Percentiles rank a stretch among this genome's conserved stretches.
Conservation (phyloP, 345 rosid species). For the Camelina hispida region DNA sequence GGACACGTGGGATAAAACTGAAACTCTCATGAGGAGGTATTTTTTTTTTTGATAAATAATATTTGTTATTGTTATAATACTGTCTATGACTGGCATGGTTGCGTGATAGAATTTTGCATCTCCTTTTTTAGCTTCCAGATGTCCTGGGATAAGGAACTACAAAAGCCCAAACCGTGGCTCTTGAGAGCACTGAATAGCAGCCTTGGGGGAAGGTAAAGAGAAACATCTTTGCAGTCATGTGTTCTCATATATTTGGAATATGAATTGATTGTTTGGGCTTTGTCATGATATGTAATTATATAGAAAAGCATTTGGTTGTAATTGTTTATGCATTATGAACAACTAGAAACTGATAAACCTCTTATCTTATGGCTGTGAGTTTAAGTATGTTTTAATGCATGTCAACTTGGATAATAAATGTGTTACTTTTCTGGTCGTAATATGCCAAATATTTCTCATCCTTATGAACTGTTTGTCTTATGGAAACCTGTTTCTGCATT, state of each 20-base stretch:
- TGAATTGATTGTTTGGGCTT: constrained; percentile 21
- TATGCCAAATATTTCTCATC: constrained; percentile 9
- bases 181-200: constrained; percentile 78
- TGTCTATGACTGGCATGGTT: constrained; percentile 32
- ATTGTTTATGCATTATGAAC: constrained; percentile 5
- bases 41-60: constrained; percentile 29
- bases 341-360: constrained; percentile 23
- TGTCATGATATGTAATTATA: constrained; percentile 2
- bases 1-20: constrained; percentile 92
- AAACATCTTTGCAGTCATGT: constrained; percentile 22
- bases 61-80: constrained; percentile 31
- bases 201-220: constrained; percentile 86
- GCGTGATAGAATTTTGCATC: constrained; percentile 34
- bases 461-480: constrained; percentile 28
- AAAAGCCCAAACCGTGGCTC: constrained; percentile 85
- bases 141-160: constrained; percentile 87
- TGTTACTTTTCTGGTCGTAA: constrained; percentile 22
- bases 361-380: constrained; percentile 9
- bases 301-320: constrained; percentile 13
- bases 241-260: constrained; percentile 16
- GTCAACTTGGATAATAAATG: background rate
- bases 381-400: constrained; percentile 24
- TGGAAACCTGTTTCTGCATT: constrained; percentile 31
- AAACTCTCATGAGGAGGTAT: constrained; percentile 72
- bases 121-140: constrained; percentile 66